Conservation (phyloP, 257 asterid genomes). For the Penstemon eatonii region DNA sequence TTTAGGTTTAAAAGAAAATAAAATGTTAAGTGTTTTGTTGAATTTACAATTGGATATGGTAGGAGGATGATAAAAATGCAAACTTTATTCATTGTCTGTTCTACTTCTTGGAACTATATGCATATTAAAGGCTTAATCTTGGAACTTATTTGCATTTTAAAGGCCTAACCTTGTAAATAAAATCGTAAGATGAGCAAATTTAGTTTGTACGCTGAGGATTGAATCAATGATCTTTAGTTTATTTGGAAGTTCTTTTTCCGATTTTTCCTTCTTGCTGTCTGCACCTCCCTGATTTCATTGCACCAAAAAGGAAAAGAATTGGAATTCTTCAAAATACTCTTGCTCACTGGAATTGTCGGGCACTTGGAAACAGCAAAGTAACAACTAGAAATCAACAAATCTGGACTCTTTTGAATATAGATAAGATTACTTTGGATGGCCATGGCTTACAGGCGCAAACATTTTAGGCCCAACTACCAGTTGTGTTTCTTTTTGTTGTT, state of each 20-base stretch:
- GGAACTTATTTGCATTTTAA: not conserved
- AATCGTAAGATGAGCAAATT: slow-evolving; percentile 1
- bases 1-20: not conserved
- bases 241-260: not conserved
- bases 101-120: not conserved
- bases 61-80: slow-evolving; percentile 16
- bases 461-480: slow-evolving; percentile 1
- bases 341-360: not conserved
- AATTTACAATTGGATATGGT: slow-evolving; percentile 6
- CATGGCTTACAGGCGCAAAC: not conserved
- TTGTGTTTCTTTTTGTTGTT: slow-evolving; percentile 6
- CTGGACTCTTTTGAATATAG: not conserved
- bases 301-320: too few relatives aligned
- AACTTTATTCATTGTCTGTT: not conserved
- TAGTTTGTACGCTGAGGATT: slow-evolving; percentile 15
- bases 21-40: not conserved
- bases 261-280: not conserved
- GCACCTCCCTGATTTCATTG: slow-evolving; percentile 1
- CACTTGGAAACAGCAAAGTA: not conserved
- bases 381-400: not conserved
- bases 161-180: slow-evolving; percentile 13
- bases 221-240: not conserved
- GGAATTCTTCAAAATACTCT: not conserved
- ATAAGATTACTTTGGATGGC: slow-evolving; percentile 2
- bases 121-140: not conserved